These are phyloP conservation scores for Elsinoe australis DNA, from an alignment of 2,329 filamentous ascomycete genomes.

Conservation along the genomic window DNA sequence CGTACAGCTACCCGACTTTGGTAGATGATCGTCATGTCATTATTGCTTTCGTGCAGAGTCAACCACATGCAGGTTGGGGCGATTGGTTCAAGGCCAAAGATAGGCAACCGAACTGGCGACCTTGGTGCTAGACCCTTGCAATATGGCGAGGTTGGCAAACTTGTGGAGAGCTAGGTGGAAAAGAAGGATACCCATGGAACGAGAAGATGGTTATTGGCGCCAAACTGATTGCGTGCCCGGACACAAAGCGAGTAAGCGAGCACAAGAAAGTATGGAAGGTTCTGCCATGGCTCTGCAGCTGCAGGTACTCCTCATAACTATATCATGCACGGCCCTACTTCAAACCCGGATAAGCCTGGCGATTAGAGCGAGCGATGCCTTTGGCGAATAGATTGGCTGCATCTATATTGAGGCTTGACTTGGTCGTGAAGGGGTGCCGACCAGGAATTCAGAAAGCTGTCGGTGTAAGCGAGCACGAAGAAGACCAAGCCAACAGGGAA, in stretches of 20 bases:
- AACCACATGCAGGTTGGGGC: background rate
- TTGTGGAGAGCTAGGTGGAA: conserved; percentile 5
- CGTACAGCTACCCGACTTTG: background rate
- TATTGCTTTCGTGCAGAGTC: background rate
- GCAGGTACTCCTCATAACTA: conserved; percentile 12
- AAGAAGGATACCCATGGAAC: background rate
- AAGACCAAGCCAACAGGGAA: conserved; percentile 7
- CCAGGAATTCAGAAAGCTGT: conserved; percentile 2
- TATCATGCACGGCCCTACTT: conserved; percentile 14
- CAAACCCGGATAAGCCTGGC: conserved; percentile 8
- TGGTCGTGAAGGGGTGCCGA: background rate
- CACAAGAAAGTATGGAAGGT: conserved; percentile 8
- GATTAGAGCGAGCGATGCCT: conserved; percentile 12
- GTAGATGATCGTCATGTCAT: background rate
- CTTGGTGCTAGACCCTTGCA: conserved; percentile 10
- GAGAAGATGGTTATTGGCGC: conserved; percentile 3
- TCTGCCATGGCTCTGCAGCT: conserved; percentile 5
- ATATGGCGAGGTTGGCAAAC: conserved; percentile 8
- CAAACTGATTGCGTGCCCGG: conserved; percentile 13
- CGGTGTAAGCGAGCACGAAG: conserved; percentile 9
- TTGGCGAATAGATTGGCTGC: conserved; percentile 13
- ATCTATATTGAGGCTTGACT: conserved; percentile 14
- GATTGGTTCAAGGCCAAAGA: conserved; percentile 14
- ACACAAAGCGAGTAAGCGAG: background rate
- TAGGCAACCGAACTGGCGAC: background rate